phyloP scores from a whole-genome alignment of 2,329 filamentous ascomycete genomes.

The Phialophora tarda region DNA sequence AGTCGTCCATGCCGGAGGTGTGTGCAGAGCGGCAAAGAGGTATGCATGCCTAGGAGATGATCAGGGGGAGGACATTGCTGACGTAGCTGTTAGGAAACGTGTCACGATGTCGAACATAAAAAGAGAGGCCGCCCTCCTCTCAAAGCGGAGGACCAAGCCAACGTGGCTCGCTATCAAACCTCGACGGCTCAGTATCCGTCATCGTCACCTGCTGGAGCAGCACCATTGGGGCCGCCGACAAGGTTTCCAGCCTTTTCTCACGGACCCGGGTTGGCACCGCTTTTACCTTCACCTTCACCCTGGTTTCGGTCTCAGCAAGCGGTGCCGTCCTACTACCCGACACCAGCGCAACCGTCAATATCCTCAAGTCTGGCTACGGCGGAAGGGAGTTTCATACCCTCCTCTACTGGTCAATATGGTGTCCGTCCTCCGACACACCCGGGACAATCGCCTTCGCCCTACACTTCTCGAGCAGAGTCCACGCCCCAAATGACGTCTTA shows the following conservation, averaged over 20 bases:
- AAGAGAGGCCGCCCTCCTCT: constrained; percentile 44
- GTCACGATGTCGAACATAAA: constrained; percentile 55
- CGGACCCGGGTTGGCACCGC: constrained; percentile 12
- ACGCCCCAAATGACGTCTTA: constrained; percentile 19
- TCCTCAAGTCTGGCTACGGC: constrained; percentile 35
- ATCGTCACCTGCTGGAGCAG: constrained; percentile 16
- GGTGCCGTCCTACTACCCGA: constrained; percentile 21
- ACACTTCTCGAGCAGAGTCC: constrained; percentile 25
- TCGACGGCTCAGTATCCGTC: constrained; percentile 21
- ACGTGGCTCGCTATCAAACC: constrained; percentile 1
- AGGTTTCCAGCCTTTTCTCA: constrained; percentile 25
- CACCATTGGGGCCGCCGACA: constrained; percentile 20
- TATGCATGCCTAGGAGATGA: constrained; percentile 41
- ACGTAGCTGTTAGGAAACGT: constrained; percentile 46
- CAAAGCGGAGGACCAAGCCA: constrained; percentile 31
- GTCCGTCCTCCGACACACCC: constrained; percentile 12
- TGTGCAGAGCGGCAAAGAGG: constrained; percentile 54
- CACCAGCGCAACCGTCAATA: constrained; percentile 35
- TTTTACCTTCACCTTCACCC: constrained; percentile 28
- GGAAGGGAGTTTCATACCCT: constrained; percentile 29
- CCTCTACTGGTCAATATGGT: constrained; percentile 24
- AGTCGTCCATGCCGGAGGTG: constrained; percentile 54
- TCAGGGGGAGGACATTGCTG: constrained; percentile 13
- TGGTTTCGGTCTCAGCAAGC: constrained; percentile 22
- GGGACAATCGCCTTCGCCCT: constrained; percentile 18